Base-by-base conservation (phyloP, 2,329 filamentous ascomycete species). In the Pleomassaria siparia region DNA sequence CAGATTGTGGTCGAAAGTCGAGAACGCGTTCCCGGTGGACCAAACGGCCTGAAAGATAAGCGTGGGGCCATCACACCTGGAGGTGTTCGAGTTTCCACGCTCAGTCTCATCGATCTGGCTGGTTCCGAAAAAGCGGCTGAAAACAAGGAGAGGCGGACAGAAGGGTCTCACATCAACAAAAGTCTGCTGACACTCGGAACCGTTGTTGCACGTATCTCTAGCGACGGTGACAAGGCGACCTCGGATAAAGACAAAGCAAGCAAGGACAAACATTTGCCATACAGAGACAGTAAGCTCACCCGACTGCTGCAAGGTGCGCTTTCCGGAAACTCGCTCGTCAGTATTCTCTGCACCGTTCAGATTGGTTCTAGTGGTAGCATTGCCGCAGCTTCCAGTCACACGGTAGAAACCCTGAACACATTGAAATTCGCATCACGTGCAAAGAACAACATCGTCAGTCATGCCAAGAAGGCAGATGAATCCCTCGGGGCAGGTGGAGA, bases 161-260 rank as follows among this genome's bases (percentile, higher is more conserved):
- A 99, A 73, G 94, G 94, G 54, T 92, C 92, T 11, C 94, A 99
- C 68, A 99, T 99, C 74, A 99, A 99, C 78, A 97, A 97, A 75
- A 96, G 91, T 70, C 75, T 99, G 64, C 82, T 99, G 49, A 99
- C 94, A 0, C 77, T 99, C 2, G 94, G 94, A 43, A 99, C 90
- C 1, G 94, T 99, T 62, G 96, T 99, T 67, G 88, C 89, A 10
- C 88, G 88, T 54, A 78, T 99, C n/a, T 95, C 92, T 1, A 89
- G 90, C 46, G 84, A 87, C 63, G 95, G 95, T 66, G 89, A 95
- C 33, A 92, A 91, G 70, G 81, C 88, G 47, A 59, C 61, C 11
- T 46, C 50, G 5, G 57, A 59, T 64, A 76, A 79, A 5, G 90
- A 95, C 61, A 91, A 91, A 64, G 89, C 52, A 40, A 90, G 95